These are phyloP conservation scores for Persicaria tinctoria DNA, from an alignment of 148 eudicot species.

Conservation along the genomic window DNA sequence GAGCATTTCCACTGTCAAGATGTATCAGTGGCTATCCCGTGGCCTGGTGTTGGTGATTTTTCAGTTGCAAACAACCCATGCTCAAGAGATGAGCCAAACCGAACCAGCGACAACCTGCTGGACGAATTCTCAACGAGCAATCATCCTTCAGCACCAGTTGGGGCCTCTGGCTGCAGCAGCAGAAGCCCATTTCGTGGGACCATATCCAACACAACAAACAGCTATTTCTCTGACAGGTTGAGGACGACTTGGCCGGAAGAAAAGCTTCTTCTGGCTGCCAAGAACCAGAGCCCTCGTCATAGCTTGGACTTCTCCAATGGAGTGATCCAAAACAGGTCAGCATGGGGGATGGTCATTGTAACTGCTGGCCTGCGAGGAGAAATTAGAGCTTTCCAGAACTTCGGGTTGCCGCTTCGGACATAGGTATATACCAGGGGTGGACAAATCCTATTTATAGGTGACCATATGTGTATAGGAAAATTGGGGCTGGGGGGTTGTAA, in stretches of 20 bases:
- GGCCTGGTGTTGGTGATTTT: constrained; percentile 54
- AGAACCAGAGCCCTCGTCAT: constrained; percentile 51
- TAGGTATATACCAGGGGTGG: constrained; percentile 14
- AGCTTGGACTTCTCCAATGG: constrained; percentile 68
- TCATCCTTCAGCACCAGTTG: constrained; percentile 72
- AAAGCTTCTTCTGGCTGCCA: constrained; percentile 53
- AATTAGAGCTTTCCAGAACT: constrained; percentile 80
- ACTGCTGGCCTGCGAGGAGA: constrained; percentile 80
- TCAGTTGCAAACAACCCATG: constrained; percentile 35
- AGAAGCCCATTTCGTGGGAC: constrained; percentile 55
- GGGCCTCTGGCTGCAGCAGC: constrained; percentile 40
- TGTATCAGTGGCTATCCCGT: constrained; percentile 74
- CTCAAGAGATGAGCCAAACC: constrained; percentile 27
- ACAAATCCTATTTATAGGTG: not conserved
- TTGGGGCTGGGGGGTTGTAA: constrained; percentile 36
- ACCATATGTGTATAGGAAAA: constrained; percentile 56
- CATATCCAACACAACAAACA: constrained; percentile 50
- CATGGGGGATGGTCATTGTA: constrained; percentile 94
- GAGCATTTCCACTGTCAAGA: constrained; percentile 86
- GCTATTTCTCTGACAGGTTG: constrained; percentile 73
- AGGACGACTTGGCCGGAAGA: constrained; percentile 96
- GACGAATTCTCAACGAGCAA: constrained; percentile 43
- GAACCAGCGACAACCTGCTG: constrained; percentile 17
- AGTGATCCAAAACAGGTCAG: constrained; percentile 43
- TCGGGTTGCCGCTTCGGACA: constrained; percentile 73